Evolutionary conservation across 2,329 filamentous ascomycete species (phyloP).

Genomic region (Venturia effusa): DNA sequence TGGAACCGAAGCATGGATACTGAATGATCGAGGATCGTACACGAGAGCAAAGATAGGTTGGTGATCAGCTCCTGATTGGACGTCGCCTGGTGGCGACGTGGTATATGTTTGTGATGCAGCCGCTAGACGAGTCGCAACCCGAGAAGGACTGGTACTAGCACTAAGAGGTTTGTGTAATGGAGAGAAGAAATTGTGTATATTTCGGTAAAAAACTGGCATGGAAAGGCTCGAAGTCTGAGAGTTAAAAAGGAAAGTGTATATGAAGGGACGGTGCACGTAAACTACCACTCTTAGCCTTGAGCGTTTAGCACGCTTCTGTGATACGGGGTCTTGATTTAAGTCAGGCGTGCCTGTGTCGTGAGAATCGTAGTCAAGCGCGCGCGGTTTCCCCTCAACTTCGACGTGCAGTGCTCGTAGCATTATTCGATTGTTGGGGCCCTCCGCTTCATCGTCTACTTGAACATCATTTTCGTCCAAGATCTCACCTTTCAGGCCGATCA

Average conservation of each 20-base stretch:
- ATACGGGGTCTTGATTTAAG: neutral
- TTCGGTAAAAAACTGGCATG: constrained; percentile 34
- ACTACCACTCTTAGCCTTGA: constrained; percentile 53
- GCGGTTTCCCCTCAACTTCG: constrained; percentile 41
- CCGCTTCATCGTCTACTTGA: constrained; percentile 19
- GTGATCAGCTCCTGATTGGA: neutral
- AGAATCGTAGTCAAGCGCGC: constrained; percentile 9
- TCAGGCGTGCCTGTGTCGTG: neutral
- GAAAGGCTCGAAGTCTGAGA: constrained; percentile 45
- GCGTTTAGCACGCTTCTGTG: constrained; percentile 12
- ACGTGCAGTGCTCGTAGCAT: constrained; percentile 57
- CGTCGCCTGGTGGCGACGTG: constrained; percentile 22
- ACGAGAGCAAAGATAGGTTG: constrained; percentile 48
- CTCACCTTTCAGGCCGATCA: constrained; percentile 59
- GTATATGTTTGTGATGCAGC: constrained; percentile 22
- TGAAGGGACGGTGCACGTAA: constrained; percentile 63
- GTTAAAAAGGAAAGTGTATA: constrained; percentile 66
- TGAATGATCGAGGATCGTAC: constrained; percentile 47
- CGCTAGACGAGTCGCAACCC: constrained; percentile 32
- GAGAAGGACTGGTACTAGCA: constrained; percentile 29
- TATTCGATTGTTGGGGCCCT: constrained; percentile 37
- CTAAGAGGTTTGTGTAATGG: constrained; percentile 36
- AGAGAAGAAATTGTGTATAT: constrained; percentile 41
- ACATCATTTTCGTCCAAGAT: constrained; percentile 44
- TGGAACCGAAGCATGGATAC: constrained; percentile 50